Percentiles rank a stretch among this genome's conserved stretches.
Evolutionary conservation across 2,329 filamentous ascomycete genomes (phyloP).

Genomic region (Paracamarosporium sp.): DNA sequence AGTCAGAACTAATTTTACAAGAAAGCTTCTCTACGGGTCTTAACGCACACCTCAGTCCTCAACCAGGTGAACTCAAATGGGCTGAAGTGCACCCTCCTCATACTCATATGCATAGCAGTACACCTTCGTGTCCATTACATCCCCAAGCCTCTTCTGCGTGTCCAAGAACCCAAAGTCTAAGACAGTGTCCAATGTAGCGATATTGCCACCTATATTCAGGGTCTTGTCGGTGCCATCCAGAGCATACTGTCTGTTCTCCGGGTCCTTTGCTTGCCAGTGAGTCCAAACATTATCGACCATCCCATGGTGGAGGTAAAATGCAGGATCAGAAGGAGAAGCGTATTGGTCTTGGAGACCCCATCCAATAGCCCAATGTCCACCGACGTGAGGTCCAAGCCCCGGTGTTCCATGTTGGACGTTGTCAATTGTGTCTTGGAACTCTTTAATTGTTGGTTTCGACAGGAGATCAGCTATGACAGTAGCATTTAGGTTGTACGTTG

Average conservation of each 20-base stretch:
- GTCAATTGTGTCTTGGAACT: slow-evolving; percentile 33
- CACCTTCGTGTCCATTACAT: neutral
- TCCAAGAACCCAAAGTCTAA: slow-evolving; percentile 1
- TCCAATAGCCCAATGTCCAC: slow-evolving; percentile 42
- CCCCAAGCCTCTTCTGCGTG: neutral
- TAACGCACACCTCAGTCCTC: too few species aligned
- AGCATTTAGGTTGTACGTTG: slow-evolving; percentile 10
- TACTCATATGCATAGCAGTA: slow-evolving; percentile 3
- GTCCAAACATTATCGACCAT: slow-evolving; percentile 56
- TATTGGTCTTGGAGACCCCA: slow-evolving; percentile 50
- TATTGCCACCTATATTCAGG: neutral
- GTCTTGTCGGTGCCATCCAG: neutral
- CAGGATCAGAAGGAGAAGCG: slow-evolving; percentile 52
- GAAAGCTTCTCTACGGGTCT: too few species aligned
- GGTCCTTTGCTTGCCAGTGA: slow-evolving; percentile 56
- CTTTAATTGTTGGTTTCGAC: slow-evolving; percentile 11
- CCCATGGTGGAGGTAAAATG: slow-evolving; percentile 56
- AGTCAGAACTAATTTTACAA: too few species aligned
- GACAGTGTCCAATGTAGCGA: neutral
- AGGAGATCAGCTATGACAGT: neutral
- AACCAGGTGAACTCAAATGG: too few species aligned
- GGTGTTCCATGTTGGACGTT: neutral
- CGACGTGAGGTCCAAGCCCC: slow-evolving; percentile 44
- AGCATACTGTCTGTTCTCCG: neutral
- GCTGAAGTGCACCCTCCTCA: neutral